Conservation (phyloP, 352 stramenopile genomes). For the Globisporangium spinosum region DNA sequence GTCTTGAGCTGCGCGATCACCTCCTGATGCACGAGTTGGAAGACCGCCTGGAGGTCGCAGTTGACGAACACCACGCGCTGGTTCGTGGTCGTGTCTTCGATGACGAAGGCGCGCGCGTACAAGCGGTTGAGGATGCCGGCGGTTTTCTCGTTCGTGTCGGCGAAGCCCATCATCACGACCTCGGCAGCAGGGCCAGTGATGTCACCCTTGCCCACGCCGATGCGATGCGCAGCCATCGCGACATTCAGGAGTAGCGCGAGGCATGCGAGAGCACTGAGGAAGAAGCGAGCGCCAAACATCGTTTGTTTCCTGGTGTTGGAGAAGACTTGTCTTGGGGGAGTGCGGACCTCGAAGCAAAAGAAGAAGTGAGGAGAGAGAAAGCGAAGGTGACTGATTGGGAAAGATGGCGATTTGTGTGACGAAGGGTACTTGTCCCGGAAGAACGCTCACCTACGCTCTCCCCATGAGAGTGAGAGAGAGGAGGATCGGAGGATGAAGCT, state of each 20-base stretch:
- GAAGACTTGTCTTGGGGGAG: neutral
- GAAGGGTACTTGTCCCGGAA: neutral
- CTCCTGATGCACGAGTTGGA: conserved; percentile 56
- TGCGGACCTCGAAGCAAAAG: conserved; percentile 6
- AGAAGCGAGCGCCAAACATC: conserved; percentile 6
- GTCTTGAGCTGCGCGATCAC: conserved; percentile 35
- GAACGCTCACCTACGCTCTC: neutral
- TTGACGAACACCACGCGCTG: conserved; percentile 47
- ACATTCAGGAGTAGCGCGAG: conserved; percentile 11
- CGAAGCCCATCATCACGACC: conserved; percentile 69
- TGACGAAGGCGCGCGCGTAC: conserved; percentile 58
- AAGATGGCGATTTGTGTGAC: neutral
- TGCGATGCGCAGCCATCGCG: conserved; percentile 28
- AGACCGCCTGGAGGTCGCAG: conserved; percentile 41
- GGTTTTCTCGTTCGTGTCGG: conserved; percentile 39
- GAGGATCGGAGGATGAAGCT: neutral
- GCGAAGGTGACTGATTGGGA: neutral
- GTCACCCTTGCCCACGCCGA: conserved; percentile 55
- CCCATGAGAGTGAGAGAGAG: neutral
- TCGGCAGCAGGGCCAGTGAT: conserved; percentile 58
- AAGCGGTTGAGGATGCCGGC: conserved; percentile 60
- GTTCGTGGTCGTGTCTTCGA: conserved; percentile 37
- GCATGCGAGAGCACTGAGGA: conserved; percentile 8
- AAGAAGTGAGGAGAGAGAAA: conserved; percentile 7
- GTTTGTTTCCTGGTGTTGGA: neutral